Evolutionary conservation across 768 basidiomycete genomes (phyloP).

Genomic region (Trametes maxima): DNA sequence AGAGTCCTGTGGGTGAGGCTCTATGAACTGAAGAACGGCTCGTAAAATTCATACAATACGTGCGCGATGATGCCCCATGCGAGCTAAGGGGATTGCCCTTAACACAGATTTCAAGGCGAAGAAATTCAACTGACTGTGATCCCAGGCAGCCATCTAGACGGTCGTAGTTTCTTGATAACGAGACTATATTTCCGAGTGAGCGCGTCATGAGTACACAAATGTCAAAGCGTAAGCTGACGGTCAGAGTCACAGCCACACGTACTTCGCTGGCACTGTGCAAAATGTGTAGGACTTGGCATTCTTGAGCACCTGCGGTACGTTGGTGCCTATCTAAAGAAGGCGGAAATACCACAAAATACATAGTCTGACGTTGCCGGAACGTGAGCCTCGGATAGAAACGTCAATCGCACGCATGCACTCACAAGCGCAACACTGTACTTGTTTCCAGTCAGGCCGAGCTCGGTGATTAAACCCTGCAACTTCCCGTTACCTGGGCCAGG

Average conservation of each 20-base stretch:
- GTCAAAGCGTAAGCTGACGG: too few species aligned
- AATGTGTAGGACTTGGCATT: conserved; percentile 53
- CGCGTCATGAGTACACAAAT: too few species aligned
- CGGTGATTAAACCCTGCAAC: conserved; percentile 49
- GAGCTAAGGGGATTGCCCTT: conserved; percentile 39
- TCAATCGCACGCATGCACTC: conserved; percentile 12
- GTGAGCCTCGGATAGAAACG: not conserved
- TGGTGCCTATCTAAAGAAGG: conserved; percentile 1
- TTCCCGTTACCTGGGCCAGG: conserved; percentile 30
- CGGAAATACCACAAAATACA: conserved; percentile 73
- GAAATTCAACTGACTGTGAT: conserved; percentile 50
- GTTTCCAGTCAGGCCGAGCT: conserved; percentile 59
- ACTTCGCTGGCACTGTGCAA: conserved; percentile 76
- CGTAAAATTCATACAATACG: conserved; percentile 20
- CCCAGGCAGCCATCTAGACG: conserved; percentile 70
- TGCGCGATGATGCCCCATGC: conserved; percentile 69
- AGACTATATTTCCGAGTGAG: conserved; percentile 39
- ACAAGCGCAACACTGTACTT: conserved; percentile 71
- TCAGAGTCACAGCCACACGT: too few species aligned
- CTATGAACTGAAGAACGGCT: not conserved
- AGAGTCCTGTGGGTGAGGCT: conserved; percentile 44
- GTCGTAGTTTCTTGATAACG: conserved; percentile 63
- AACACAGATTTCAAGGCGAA: too few species aligned
- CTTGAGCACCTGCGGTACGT: not conserved
- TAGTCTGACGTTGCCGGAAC: conserved; percentile 45